Evolutionary conservation across 768 basidiomycete genomes (phyloP).

Genomic region (Fomitopsis serialis): DNA sequence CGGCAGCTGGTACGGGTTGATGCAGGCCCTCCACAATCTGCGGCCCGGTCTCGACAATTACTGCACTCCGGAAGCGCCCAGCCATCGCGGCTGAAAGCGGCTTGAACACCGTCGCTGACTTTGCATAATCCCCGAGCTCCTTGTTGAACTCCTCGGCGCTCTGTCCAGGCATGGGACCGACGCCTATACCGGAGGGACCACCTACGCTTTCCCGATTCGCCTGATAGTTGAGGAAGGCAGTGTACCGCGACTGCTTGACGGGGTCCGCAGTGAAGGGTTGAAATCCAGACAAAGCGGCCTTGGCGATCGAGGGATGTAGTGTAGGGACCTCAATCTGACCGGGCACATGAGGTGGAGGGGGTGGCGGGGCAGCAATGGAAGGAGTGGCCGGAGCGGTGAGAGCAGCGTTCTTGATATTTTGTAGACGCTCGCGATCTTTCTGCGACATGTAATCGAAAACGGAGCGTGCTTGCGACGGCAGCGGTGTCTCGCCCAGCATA

Average conservation of each 20-base stretch:
- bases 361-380: conserved; percentile 20
- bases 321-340: conserved; percentile 32
- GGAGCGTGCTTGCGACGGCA: conserved; percentile 67
- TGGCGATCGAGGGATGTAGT: conserved; percentile 73
- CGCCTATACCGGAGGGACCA: conserved; percentile 35
- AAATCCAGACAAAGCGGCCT: conserved; percentile 85
- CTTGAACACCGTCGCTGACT: conserved; percentile 85
- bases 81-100: conserved; percentile 93
- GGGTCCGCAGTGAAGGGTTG: conserved; percentile 80
- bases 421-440: conserved; percentile 84
- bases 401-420: conserved; percentile 38
- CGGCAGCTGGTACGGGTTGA: conserved; percentile 31
- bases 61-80: conserved; percentile 83
- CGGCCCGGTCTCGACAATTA: conserved; percentile 61
- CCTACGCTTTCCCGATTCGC: conserved; percentile 29
- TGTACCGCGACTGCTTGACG: conserved; percentile 81
- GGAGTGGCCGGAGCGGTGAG: conserved; percentile 13
- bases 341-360: conserved; percentile 15
- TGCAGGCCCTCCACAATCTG: conserved; percentile 64
- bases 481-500: conserved; percentile 75
- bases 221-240: conserved; percentile 73
- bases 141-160: conserved; percentile 65
- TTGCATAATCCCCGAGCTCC: conserved; percentile 83
- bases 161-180: conserved; percentile 55
- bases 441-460: conserved; percentile 93